Evolutionary conservation across 768 basidiomycete genomes (phyloP), one percentile per base, ranked within the genome.

Genomic region (Pseudohyphozyma bogoriensis): DNA sequence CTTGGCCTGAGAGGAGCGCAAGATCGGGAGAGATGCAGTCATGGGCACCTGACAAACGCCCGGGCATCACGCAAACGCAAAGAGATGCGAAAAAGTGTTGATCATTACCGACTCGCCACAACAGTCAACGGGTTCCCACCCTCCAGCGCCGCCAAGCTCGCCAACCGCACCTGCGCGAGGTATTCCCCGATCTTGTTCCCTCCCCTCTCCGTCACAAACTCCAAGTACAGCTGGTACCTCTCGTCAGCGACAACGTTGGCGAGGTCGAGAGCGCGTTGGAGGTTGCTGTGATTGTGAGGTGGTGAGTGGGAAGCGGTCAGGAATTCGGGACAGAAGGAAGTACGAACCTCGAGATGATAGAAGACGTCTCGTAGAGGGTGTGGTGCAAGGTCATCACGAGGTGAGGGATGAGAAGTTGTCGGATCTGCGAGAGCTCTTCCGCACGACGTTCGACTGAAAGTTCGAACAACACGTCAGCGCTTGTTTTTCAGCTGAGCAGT

Each of bases 181-280:
- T 95, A 93, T 59, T 85, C 84, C 11, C 78, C 79, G 46, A 95
- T 72, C 59, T 80, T 75, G 42, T 81, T 77, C 11, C 83, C 83
- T 32, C 81, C 79, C n/a, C n/a, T n/a, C 22, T 28, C 57, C 20
- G 66, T 78, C 29, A 85, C 77, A 73, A 93, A 95, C 72, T 89
- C 89, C 65, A 87, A 82, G 69, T 91, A 90, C 18, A 95, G 74
- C 67, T 82, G 82, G 74, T 87, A 86, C 46, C 87, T 80, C 61
- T 89, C 88, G 72, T 91, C 89, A 0, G 89, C 90, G 9, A 96
- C 84, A 35, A 87, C 77, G 66, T 87, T 89, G n/a, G 82, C 83
- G 7, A 96, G 78, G 47, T 85, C 77, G 60, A 96, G 74, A 0
- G 85, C 83, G 12, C 80, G 80, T 66, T 85, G 83, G 32, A 93